Evolutionary conservation across 2,329 filamentous ascomycete genomes (phyloP).

Genomic region (Aspergillus neotritici): DNA sequence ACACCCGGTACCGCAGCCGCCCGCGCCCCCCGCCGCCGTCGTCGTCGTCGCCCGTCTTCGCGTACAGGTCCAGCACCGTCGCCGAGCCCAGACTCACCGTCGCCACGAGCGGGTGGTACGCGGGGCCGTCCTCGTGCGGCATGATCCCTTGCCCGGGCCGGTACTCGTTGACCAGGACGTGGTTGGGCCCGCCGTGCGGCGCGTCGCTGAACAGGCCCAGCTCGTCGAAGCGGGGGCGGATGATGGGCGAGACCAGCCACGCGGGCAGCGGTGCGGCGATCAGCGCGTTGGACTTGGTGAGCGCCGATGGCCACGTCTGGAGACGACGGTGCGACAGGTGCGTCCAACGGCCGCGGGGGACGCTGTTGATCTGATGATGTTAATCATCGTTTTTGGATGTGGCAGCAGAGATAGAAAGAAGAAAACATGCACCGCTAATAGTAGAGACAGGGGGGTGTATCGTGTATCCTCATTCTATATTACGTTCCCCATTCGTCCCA

Average conservation of each 20-base stretch:
- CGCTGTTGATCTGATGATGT: conserved; percentile 41
- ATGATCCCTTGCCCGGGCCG: conserved; percentile 85
- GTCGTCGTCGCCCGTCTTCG: conserved; percentile 44
- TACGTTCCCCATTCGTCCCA: neutral
- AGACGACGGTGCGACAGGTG: conserved; percentile 81
- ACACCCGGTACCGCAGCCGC: conserved; percentile 50
- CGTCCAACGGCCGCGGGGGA: conserved; percentile 76
- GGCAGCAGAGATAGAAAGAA: too few relatives aligned
- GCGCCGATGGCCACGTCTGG: conserved; percentile 81
- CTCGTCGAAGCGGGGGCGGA: conserved; percentile 48
- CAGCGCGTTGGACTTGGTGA: conserved; percentile 68
- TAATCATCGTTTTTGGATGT: too few relatives aligned
- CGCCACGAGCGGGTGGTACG: conserved; percentile 82
- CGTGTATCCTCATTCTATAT: conserved; percentile 34
- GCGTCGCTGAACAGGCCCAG: conserved; percentile 55
- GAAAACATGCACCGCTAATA: too few relatives aligned
- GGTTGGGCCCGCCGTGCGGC: conserved; percentile 74
- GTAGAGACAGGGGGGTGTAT: neutral
- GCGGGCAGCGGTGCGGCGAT: conserved; percentile 64
- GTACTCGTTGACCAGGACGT: conserved; percentile 93
- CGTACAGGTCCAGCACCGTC: conserved; percentile 71
- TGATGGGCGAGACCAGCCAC: conserved; percentile 68
- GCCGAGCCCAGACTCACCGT: conserved; percentile 79
- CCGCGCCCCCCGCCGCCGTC: conserved; percentile 6
- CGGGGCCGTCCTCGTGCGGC: conserved; percentile 87